Conservation (phyloP, 768 basidiomycete genomes). For the Calocera cornea region DNA sequence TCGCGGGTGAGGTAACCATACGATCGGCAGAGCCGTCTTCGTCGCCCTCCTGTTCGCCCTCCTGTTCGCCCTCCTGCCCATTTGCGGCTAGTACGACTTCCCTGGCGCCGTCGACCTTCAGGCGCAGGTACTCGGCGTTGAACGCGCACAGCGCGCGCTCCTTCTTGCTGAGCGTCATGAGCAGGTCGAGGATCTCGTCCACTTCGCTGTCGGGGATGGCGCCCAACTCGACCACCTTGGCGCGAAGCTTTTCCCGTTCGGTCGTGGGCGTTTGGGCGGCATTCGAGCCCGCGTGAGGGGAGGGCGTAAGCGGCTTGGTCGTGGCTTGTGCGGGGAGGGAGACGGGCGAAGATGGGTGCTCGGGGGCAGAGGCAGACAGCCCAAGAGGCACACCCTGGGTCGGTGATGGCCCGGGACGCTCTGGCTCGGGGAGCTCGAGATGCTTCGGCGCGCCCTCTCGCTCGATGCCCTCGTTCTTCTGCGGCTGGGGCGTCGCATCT, state of each 20-base stretch:
- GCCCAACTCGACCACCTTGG: slow-evolving; percentile 42
- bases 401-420: neutral
- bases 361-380: slow-evolving; percentile 58
- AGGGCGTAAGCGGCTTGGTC: slow-evolving; percentile 72
- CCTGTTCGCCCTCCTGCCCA: slow-evolving; percentile 44
- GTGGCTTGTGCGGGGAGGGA: slow-evolving; percentile 62
- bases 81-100: slow-evolving; percentile 46
- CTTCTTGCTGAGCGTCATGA: slow-evolving; percentile 77
- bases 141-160: slow-evolving; percentile 87
- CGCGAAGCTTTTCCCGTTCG: slow-evolving; percentile 60
- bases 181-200: slow-evolving; percentile 54
- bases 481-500: neutral
- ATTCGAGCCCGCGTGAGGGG: slow-evolving; percentile 44
- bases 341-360: slow-evolving; percentile 76
- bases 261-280: slow-evolving; percentile 34
- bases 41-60: too few species aligned
- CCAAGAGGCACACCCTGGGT: neutral
- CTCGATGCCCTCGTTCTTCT: neutral
- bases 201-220: slow-evolving; percentile 43
- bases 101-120: slow-evolving; percentile 71
- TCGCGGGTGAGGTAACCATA: slow-evolving; percentile 32
- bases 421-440: neutral
- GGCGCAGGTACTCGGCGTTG: slow-evolving; percentile 63
- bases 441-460: neutral
- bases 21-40: too few species aligned